phyloP scores from a whole-genome alignment of 179 eudicot species.

The Vitellaria paradoxa region DNA sequence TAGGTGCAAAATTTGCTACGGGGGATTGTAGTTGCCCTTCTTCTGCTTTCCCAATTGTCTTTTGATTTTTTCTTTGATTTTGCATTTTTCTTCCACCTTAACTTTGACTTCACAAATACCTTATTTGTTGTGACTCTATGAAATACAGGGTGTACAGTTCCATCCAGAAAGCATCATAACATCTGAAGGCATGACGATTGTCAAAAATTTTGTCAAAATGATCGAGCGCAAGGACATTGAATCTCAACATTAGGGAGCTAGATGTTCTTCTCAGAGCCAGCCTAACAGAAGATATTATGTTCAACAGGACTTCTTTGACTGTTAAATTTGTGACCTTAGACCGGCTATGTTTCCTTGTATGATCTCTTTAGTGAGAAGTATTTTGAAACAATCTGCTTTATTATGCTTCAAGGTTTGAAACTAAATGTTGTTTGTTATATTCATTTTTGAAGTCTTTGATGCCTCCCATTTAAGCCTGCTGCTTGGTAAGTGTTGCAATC shows the following conservation, averaged over 20 bases:
- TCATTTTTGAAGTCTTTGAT: too few species aligned
- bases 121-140: background rate
- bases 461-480: too few species aligned
- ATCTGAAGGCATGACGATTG: conserved; percentile 79
- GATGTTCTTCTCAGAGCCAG: background rate
- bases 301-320: background rate
- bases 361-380: background rate
- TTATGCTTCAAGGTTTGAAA: too few species aligned
- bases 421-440: too few species aligned
- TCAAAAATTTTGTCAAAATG: conserved; percentile 65
- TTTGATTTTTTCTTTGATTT: background rate
- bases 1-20: background rate
- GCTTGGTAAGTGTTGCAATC: too few species aligned
- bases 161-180: conserved; percentile 98
- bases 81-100: background rate
- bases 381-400: background rate
- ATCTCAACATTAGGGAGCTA: conserved; percentile 13
- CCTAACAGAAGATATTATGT: background rate
- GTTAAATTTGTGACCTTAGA: conserved; percentile 1
- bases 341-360: background rate
- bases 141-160: conserved; percentile 91
- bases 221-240: conserved; percentile 54
- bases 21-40: background rate
- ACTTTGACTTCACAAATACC: background rate
- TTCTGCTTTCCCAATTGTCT: background rate